Evolutionary conservation across 345 rosid genomes (phyloP), one percentile per base, ranked within the genome.

Genomic region (Punica granatum): DNA sequence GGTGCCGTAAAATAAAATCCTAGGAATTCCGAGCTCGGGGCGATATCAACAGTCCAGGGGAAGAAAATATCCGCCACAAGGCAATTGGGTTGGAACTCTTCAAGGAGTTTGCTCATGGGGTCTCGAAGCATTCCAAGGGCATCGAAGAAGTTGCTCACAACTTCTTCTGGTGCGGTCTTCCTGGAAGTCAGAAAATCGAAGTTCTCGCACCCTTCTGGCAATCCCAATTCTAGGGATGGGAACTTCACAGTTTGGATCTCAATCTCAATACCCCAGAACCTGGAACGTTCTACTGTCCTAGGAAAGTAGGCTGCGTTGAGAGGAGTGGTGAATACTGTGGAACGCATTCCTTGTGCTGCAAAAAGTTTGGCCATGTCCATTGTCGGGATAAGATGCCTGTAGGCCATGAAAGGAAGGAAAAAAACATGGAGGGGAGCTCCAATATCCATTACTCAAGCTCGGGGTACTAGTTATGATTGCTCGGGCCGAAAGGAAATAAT

Each of bases 361-460:
- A 37, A 37, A 11, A 83, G 71, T 75, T 78, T 81, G 46, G 88
- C 86, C 80, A 83, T 83, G 81, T 85, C 88, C 3, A 80, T 61
- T 23, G 66, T 43, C 14, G 88, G 92, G 15, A 87, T 85, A 69
- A 78, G 75, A 73, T 83, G 89, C 44, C 92, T 86, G 49, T 81
- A 84, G 71, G 86, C 83, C 85, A 83, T 58, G 76, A 68, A 78
- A 10, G 88, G 86, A 63, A 81, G 77, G 75, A 85, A 74, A 31
- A 83, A 68, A 15, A 83, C 19, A 49, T 70, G 83, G 25, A 85
- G 74, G 63, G 71, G 72, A 36, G 53, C 23, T 48, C 5, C 41
- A n/a, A n/a, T n/a, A n/a, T 56, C 65, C 58, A 32, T 18, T 35
- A 13, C 16, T 73, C 84, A 18, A 21, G 53, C 53, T 48, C 23